A percentile compares a stretch with the other conserved stretches of the same genome.
Evolutionary conservation across 2,329 filamentous ascomycete genomes (phyloP).

Genomic region (Ceratocystis ficicola): DNA sequence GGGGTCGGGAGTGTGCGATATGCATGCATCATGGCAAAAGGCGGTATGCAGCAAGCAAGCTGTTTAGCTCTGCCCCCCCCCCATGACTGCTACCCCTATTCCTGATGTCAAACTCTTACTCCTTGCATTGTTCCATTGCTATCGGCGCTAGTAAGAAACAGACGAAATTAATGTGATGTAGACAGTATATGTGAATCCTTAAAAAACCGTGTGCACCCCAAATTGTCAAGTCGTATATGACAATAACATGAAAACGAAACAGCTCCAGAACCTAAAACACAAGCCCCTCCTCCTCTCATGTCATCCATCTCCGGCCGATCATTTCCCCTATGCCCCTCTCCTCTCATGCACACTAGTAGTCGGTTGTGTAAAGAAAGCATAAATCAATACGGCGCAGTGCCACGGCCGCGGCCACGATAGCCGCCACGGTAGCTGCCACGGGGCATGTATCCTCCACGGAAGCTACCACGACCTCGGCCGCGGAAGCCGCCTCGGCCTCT

Average conservation of each 20-base stretch:
- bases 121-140: background rate
- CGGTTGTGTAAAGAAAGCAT: conserved; percentile 21
- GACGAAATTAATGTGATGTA: background rate
- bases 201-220: background rate
- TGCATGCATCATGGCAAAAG: background rate
- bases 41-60: no score
- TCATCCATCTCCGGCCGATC: no score
- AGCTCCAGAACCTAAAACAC: background rate
- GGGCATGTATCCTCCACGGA: conserved; percentile 35
- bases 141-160: background rate
- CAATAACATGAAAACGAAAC: conserved; percentile 1
- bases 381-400: conserved; percentile 53
- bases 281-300: background rate
- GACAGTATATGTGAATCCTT: background rate
- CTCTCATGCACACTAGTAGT: background rate
- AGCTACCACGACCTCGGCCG: conserved; percentile 40
- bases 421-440: conserved; percentile 43
- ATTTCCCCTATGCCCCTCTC: background rate
- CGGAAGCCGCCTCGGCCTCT: conserved; percentile 52
- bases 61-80: background rate
- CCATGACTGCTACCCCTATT: background rate
- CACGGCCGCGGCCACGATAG: conserved; percentile 51
- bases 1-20: background rate
- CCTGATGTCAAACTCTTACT: background rate
- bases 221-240: background rate